phyloP scores from a whole-genome alignment of 306 rosid species.

The Phaseolus lunatus region DNA sequence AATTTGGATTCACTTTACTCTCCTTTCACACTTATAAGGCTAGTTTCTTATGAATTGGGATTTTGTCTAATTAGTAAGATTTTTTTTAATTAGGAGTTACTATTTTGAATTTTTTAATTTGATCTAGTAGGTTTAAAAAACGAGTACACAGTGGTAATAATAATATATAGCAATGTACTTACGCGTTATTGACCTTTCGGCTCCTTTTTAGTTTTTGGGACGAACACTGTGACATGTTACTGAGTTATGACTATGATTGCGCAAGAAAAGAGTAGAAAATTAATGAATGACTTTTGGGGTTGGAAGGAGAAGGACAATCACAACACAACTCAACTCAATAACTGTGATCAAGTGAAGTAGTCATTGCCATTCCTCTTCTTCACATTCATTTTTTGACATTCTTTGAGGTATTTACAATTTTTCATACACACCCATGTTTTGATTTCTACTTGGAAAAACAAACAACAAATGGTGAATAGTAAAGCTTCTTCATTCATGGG shows the following conservation, averaged over 20 bases:
- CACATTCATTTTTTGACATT: conserved; percentile 5
- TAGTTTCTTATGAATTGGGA: no score
- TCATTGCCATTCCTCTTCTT: background rate
- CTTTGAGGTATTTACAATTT: background rate
- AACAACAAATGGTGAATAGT: background rate
- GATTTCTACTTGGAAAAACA: background rate
- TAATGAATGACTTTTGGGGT: background rate
- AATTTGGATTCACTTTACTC: background rate
- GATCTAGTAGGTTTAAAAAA: no score
- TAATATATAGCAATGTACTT: conserved; percentile 26
- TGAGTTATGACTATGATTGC: conserved; percentile 1
- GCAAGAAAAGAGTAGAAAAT: background rate
- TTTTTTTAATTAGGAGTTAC: no score
- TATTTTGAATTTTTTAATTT: no score
- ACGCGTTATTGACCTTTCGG: conserved; percentile 43
- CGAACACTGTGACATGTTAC: conserved; percentile 24
- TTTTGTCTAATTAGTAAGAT: no score
- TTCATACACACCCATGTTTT: background rate
- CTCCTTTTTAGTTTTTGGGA: conserved; percentile 22
- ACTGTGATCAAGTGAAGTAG: background rate
- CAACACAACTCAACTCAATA: background rate
- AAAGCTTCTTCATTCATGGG: background rate
- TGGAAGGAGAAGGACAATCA: conserved; percentile 12
- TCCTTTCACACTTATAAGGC: no score
- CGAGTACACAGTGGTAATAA: background rate